Evolutionary conservation across 306 rosid genomes (phyloP).

Genomic region (Ormosia semicastrata): DNA sequence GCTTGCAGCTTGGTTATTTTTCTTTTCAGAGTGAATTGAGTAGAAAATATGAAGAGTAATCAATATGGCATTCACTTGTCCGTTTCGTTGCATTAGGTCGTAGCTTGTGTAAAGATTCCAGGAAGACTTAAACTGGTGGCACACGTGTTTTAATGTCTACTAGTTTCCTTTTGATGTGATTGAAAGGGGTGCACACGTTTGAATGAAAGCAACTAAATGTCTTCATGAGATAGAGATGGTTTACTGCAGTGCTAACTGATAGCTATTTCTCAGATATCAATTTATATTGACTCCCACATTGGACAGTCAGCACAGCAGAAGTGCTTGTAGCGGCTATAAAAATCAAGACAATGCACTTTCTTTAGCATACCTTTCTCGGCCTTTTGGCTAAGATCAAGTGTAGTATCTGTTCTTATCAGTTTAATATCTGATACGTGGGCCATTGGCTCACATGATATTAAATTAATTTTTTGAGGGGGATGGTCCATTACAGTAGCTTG

Average conservation of each 20-base stretch:
- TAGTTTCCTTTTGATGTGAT: not conserved
- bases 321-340: not conserved
- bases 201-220: not conserved
- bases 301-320: not conserved
- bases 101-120: too few species aligned
- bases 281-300: not conserved
- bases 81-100: too few species aligned
- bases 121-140: too few species aligned
- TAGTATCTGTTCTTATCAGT: slow-evolving; percentile 14
- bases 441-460: not conserved
- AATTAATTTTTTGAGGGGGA: not conserved
- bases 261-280: too few species aligned
- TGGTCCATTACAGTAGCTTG: not conserved
- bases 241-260: not conserved
- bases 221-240: not conserved
- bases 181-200: not conserved
- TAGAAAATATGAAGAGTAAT: too few species aligned
- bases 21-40: too few species aligned
- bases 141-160: not conserved
- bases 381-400: slow-evolving; percentile 19
- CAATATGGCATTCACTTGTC: too few species aligned
- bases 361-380: not conserved
- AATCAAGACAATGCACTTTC: accelerated
- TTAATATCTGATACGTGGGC: slow-evolving; percentile 11
- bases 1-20: not conserved